A percentile compares a stretch with the other conserved stretches of the same genome.
Conservation (phyloP, 139 green algal genomes). For the Asterochloris erici region DNA sequence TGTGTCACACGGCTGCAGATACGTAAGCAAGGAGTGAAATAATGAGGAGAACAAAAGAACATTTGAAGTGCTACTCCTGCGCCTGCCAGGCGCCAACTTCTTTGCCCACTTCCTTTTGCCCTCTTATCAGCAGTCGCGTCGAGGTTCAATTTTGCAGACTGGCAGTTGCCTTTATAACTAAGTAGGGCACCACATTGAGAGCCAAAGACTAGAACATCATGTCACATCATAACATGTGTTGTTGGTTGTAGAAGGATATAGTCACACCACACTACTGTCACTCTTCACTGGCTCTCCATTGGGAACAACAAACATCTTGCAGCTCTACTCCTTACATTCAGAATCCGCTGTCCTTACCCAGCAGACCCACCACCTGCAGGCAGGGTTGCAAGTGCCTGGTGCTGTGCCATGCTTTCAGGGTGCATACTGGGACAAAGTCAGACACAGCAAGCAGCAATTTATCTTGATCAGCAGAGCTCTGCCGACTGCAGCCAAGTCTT, state of each 20-base stretch:
- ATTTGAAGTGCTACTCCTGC: no score
- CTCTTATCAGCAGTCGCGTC: background rate
- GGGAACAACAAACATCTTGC: background rate
- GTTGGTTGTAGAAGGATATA: background rate
- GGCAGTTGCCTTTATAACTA: background rate
- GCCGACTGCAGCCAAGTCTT: background rate
- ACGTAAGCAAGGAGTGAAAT: no score
- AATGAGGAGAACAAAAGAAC: no score
- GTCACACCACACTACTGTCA: background rate
- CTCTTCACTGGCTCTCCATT: background rate
- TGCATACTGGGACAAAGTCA: background rate
- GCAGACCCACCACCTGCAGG: background rate
- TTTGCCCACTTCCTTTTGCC: background rate
- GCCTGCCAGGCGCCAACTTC: no score
- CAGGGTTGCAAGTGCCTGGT: background rate
- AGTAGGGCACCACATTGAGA: background rate
- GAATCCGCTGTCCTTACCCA: conserved; percentile 2
- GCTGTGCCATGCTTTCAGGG: background rate
- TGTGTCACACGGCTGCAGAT: no score
- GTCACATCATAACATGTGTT: background rate
- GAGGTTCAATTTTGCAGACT: background rate
- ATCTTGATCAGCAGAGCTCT: background rate
- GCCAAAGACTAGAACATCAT: background rate
- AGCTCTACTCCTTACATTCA: background rate
- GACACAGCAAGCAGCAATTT: background rate